Base-by-base conservation (phyloP, 352 stramenopile species). In the Globisporangium canariense region DNA sequence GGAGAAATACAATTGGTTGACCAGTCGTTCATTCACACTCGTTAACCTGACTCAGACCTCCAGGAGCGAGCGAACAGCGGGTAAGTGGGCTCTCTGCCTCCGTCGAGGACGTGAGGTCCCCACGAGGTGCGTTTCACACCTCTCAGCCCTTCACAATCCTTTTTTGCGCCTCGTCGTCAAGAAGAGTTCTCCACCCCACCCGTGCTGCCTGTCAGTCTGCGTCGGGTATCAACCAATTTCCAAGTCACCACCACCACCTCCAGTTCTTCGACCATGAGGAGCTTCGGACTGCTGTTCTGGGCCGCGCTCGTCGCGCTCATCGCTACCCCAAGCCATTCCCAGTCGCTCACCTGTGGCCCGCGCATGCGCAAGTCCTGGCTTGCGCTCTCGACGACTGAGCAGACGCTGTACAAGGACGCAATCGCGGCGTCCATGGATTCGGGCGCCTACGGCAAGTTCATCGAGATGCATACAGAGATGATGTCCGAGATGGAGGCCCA, bases 311-410 rank as follows among this genome's bases (percentile, higher is more conserved):
- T 55, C 13, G 49, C 25, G 25, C 49, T 55, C 10, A 2, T 55
- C 25, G 49, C 49, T 28, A 55, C 2, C 78, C 75, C 93, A 41
- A 55, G 49, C 13, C 2, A 4, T 3, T 38, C 25, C 3, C 11
- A 55, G 32, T 13, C 13, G 5, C 6, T 28, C 2, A 38, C 49
- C 11, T 70, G 59, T 45, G 62, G 62, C 7, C 22, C 54, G 10
- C 66, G 69, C 50, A 53, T 66, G 16, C 66, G 69, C 6, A 65
- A 65, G 38, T 41, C 67, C n/a, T 76, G 69, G 69, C 66, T 73
- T 43, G 38, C 28, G 20, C 51, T 68, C 36, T 59, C 66, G n/a
- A 34, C 32, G 1, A 30, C 34, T 10, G 69, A 76, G 2, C 60
- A 73, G 51, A 59, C 32, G 25, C 64, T 51, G 10, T 76, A 71